phyloP scores from a whole-genome alignment of 495 filamentous ascomycete genomes.

The Staphylotrichum tortipilum region DNA sequence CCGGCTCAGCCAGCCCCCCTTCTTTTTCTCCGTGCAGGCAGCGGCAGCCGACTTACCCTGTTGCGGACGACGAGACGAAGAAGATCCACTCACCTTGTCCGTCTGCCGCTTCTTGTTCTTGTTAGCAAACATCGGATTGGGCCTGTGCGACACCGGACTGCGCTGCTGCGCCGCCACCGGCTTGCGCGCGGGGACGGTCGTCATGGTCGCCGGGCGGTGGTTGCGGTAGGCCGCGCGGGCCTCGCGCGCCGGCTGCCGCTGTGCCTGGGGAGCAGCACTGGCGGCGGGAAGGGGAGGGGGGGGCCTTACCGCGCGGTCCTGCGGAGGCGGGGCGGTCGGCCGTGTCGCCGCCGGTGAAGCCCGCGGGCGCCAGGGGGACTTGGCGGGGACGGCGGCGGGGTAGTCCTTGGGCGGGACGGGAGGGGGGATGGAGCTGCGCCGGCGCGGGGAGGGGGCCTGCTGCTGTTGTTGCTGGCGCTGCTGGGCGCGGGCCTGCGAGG shows the following conservation, averaged over 20 bases:
- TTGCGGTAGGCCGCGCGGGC: too few species aligned
- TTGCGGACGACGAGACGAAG: background rate
- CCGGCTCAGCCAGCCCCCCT: background rate
- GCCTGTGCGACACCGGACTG: background rate
- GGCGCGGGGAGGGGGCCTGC: too few species aligned
- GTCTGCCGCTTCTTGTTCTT: background rate
- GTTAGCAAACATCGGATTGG: conserved; percentile 5
- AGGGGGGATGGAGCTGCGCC: too few species aligned
- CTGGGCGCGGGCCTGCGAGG: background rate
- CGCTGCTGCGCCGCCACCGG: background rate
- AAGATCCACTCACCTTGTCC: background rate
- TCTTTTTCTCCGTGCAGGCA: background rate
- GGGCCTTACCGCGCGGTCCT: too few species aligned
- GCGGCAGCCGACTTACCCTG: background rate
- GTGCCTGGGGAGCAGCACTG: too few species aligned
- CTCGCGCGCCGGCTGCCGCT: too few species aligned
- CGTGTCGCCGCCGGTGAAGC: too few species aligned
- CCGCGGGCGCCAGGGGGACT: too few species aligned
- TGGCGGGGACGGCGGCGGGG: too few species aligned
- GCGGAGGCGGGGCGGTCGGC: too few species aligned
- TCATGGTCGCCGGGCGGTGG: too few species aligned
- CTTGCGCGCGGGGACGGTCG: background rate
- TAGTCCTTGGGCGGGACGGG: background rate
- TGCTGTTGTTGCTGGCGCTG: background rate
- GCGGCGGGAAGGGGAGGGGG: too few species aligned